A percentile compares a stretch with the other conserved stretches of the same genome.
Conservation (phyloP, 179 eudicot genomes). For the Nepenthes alata region DNA sequence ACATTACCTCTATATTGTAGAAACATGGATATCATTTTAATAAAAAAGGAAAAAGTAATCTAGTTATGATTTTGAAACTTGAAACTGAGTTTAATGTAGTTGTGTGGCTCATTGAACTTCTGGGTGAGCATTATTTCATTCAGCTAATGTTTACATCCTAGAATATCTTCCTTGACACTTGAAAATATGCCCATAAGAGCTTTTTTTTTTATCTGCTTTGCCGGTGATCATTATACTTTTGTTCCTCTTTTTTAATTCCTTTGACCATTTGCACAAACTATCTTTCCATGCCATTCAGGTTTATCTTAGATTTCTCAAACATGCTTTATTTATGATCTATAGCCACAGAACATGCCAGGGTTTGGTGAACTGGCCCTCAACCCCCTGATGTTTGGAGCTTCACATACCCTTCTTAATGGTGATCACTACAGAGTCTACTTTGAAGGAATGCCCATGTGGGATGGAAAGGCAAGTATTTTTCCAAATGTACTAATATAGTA, state of each 20-base stretch:
- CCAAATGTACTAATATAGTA: neutral
- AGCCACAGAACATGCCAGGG: constrained; percentile 60
- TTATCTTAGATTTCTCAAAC: constrained; percentile 3
- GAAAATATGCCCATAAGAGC: no score
- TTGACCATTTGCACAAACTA: no score
- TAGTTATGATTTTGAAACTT: no score
- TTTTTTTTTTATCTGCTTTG: no score
- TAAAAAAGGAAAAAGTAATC: no score
- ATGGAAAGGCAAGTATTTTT: constrained; percentile 51
- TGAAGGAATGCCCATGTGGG: constrained; percentile 78
- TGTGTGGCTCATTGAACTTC: neutral
- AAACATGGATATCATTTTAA: no score
- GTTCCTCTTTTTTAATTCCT: no score
- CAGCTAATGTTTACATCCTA: neutral
- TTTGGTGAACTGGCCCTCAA: constrained; percentile 87
- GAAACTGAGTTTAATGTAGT: no score
- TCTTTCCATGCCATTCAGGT: no score
- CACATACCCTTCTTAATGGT: constrained; percentile 69
- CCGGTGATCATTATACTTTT: no score
- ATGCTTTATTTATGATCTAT: constrained; percentile 6
- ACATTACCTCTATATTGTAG: no score
- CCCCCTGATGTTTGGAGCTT: constrained; percentile 83
- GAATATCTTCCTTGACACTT: neutral
- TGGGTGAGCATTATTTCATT: neutral
- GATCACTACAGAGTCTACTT: constrained; percentile 79